Conservation (phyloP, 305 asterid genomes). For the Fraxinus angustifolia region DNA sequence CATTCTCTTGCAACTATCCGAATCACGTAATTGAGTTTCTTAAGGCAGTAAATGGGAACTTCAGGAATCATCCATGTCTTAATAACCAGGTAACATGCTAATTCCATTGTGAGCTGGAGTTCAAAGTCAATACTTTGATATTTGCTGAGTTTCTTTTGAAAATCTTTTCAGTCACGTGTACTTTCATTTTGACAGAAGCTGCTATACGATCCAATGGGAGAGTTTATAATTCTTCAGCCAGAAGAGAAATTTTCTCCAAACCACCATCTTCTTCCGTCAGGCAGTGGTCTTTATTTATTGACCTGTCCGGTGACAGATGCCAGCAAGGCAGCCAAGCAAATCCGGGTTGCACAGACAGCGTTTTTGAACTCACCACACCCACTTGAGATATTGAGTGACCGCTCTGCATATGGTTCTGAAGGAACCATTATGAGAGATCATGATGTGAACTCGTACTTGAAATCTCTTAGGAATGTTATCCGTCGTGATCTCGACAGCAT, state of each 20-base stretch:
- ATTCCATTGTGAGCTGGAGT: background rate
- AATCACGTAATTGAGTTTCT: slow-evolving; percentile 76
- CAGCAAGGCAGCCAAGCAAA: slow-evolving; percentile 50
- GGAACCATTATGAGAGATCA: slow-evolving; percentile 87
- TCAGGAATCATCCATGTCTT: slow-evolving; percentile 79
- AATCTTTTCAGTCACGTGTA: background rate
- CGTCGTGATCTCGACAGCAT: slow-evolving; percentile 57
- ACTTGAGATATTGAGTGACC: slow-evolving; percentile 88
- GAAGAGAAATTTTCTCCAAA: slow-evolving; percentile 76
- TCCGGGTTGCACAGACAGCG: slow-evolving; percentile 52
- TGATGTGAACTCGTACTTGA: slow-evolving; percentile 70
- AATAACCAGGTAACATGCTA: slow-evolving; percentile 53
- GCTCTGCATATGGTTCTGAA: slow-evolving; percentile 79
- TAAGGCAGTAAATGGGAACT: slow-evolving; percentile 77
- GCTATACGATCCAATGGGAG: slow-evolving; percentile 81
- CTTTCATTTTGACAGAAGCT: slow-evolving; percentile 49
- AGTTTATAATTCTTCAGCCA: slow-evolving; percentile 85
- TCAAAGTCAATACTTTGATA: background rate
- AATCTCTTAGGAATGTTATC: slow-evolving; percentile 59
- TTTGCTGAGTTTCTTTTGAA: background rate
- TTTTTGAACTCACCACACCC: slow-evolving; percentile 91
- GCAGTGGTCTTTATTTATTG: slow-evolving; percentile 74
- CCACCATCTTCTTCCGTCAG: slow-evolving; percentile 88
- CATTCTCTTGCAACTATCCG: slow-evolving; percentile 89
- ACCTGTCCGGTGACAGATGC: slow-evolving; percentile 40